phyloP scores from a whole-genome alignment of 306 rosid species.

The Lablab purpureus region DNA sequence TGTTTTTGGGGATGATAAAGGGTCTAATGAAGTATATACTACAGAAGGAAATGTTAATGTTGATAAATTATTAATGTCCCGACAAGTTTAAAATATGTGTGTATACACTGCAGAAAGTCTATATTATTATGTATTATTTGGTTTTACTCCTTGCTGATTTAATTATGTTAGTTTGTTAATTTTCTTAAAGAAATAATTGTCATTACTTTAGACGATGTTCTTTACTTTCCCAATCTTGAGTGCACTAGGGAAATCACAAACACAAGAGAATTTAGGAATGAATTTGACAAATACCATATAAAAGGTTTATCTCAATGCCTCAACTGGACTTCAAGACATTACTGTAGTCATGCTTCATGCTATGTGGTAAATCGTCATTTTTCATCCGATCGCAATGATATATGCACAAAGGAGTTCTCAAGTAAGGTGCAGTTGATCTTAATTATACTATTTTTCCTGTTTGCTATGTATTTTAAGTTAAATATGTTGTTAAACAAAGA shows the following conservation, averaged over 20 bases:
- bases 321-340: conserved; percentile 36
- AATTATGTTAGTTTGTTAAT: background rate
- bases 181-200: conserved; percentile 12
- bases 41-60: conserved; percentile 10
- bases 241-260: conserved; percentile 53
- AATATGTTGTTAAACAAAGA: conserved; percentile 29
- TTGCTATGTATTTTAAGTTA: conserved; percentile 38
- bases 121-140: background rate
- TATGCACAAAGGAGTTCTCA: conserved; percentile 49
- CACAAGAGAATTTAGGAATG: conserved; percentile 44
- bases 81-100: background rate
- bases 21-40: background rate
- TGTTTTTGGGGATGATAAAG: conserved; percentile 29
- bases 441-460: background rate
- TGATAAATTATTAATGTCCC: background rate
- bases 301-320: conserved; percentile 39
- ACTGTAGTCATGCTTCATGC: conserved; percentile 40
- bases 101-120: conserved; percentile 20
- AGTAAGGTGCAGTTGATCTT: conserved; percentile 61
- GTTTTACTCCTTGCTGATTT: conserved; percentile 10
- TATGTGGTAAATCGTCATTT: conserved; percentile 55
- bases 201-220: conserved; percentile 6
- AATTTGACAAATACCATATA: conserved; percentile 38
- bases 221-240: conserved; percentile 33
- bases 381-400: conserved; percentile 46